These are phyloP conservation scores for Magnaporthales sp. DNA, from an alignment of 2,329 filamentous ascomycete species.

Conservation along the genomic window DNA sequence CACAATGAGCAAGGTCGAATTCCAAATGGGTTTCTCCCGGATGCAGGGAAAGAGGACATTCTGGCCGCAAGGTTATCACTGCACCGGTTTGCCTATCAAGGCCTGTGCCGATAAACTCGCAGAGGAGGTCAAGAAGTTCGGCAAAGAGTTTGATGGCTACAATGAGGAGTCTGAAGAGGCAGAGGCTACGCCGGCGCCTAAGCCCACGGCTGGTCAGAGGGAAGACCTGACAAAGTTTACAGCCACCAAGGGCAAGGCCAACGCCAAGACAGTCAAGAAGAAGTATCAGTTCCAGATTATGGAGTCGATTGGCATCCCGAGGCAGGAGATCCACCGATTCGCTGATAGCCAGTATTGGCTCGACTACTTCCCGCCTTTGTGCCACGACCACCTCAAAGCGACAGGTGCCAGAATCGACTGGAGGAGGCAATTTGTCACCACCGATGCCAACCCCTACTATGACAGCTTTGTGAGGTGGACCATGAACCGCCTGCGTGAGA, in stretches of 20 bases:
- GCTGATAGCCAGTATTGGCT: conserved; percentile 76
- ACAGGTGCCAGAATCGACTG: conserved; percentile 88
- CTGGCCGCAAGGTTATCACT: conserved; percentile 92
- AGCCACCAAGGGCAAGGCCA: conserved; percentile 84
- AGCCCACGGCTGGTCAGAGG: conserved; percentile 51
- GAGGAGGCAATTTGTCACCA: conserved; percentile 88
- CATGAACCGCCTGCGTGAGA: conserved; percentile 83
- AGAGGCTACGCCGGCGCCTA: conserved; percentile 38
- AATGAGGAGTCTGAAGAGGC: conserved; percentile 48
- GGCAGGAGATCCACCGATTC: conserved; percentile 86
- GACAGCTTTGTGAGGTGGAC: conserved; percentile 95
- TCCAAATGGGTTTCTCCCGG: conserved; percentile 73
- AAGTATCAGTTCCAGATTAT: conserved; percentile 96
- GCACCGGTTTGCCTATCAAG: conserved; percentile 97
- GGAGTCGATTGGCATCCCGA: conserved; percentile 77
- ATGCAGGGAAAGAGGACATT: conserved; percentile 85
- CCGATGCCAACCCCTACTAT: conserved; percentile 93
- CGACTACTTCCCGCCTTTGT: conserved; percentile 79
- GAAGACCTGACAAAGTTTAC: conserved; percentile 76
- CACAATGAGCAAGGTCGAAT: conserved; percentile 88
- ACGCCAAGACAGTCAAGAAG: conserved; percentile 80
- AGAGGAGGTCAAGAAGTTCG: conserved; percentile 83
- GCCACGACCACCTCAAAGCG: conserved; percentile 69
- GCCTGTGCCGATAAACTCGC: conserved; percentile 92
- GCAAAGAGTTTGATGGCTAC: conserved; percentile 75